Evolutionary conservation across 208 protist genomes (phyloP).

Genomic region (Borovskyia barvae): DNA sequence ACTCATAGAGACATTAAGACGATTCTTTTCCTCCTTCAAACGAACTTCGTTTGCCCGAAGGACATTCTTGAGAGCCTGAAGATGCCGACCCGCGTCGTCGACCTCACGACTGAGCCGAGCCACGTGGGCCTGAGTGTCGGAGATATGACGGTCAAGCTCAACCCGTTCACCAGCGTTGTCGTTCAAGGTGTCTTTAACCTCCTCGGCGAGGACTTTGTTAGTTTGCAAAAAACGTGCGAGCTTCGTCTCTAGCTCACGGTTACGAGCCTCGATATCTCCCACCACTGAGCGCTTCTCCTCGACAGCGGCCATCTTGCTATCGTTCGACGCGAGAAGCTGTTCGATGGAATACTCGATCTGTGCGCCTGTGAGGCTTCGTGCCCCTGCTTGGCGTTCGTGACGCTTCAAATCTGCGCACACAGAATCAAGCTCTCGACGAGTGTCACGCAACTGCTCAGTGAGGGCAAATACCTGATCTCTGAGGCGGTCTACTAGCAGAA

Average conservation of each 20-base stretch:
- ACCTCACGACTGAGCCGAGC: conserved; percentile 43
- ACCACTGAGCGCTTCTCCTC: conserved; percentile 38
- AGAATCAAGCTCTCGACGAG: conserved; percentile 45
- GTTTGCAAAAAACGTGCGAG: conserved; percentile 47
- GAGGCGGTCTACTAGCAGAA: conserved; percentile 58
- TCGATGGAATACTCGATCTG: conserved; percentile 71
- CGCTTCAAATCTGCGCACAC: conserved; percentile 44
- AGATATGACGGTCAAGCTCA: conserved; percentile 56
- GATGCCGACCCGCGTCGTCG: conserved; percentile 47
- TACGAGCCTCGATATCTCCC: conserved; percentile 44
- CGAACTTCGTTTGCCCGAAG: conserved; percentile 40
- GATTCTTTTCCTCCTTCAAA: conserved; percentile 47
- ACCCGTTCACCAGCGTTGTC: conserved; percentile 47
- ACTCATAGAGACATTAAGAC: conserved; percentile 38
- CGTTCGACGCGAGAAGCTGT: conserved; percentile 50
- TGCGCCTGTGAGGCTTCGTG: conserved; percentile 43
- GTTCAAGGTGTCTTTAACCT: conserved; percentile 42
- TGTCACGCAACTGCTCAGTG: conserved; percentile 60
- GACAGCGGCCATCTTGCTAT: conserved; percentile 36
- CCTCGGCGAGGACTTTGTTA: conserved; percentile 39
- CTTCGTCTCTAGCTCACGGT: conserved; percentile 46
- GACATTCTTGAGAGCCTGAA: conserved; percentile 46
- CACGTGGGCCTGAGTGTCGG: conserved; percentile 41
- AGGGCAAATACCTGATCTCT: conserved; percentile 67
- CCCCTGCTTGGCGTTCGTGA: conserved; percentile 29